These are phyloP conservation scores for Talaromyces rugulosus DNA, from an alignment of 2,329 filamentous ascomycete species.

Conservation along the genomic window DNA sequence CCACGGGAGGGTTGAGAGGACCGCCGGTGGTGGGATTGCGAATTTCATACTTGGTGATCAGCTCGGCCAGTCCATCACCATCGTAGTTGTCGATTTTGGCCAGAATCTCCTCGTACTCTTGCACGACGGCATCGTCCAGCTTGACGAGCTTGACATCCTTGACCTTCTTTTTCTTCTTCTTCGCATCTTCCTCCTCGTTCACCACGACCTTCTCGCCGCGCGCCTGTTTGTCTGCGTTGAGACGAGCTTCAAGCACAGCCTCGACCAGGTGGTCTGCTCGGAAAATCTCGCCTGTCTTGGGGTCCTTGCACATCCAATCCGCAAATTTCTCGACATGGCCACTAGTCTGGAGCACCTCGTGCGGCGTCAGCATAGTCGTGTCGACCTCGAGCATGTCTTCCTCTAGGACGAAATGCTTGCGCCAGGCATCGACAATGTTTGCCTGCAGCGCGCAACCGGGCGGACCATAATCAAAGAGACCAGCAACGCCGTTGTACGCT, in stretches of 20 bases:
- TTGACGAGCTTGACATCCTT: slow-evolving; percentile 74
- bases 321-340: slow-evolving; percentile 98
- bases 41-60: slow-evolving; percentile 90
- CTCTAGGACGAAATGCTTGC: slow-evolving; percentile 88
- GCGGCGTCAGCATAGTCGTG: slow-evolving; percentile 88
- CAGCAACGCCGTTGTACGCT: slow-evolving; percentile 84
- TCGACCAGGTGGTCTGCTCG: slow-evolving; percentile 95
- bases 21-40: slow-evolving; percentile 78
- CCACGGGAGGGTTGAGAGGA: slow-evolving; percentile 72
- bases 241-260: slow-evolving; percentile 78
- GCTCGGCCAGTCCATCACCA: slow-evolving; percentile 75
- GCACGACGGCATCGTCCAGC: slow-evolving; percentile 77
- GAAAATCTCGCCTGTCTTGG: slow-evolving; percentile 94
- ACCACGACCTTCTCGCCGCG: slow-evolving; percentile 68
- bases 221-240: slow-evolving; percentile 90
- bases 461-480: slow-evolving; percentile 90
- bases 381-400: slow-evolving; percentile 96
- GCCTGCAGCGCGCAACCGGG: slow-evolving; percentile 81
- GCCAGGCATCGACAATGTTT: slow-evolving; percentile 84
- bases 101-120: slow-evolving; percentile 87
- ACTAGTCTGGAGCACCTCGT: slow-evolving; percentile 89
- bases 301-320: slow-evolving; percentile 99
- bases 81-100: slow-evolving; percentile 96
- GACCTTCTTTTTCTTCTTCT: slow-evolving; percentile 77
- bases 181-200: slow-evolving; percentile 72